Percentiles rank a stretch among this genome's conserved stretches.
phyloP scores from a whole-genome alignment of 23 red algal genomes.

The Gracilaria domingensis region DNA sequence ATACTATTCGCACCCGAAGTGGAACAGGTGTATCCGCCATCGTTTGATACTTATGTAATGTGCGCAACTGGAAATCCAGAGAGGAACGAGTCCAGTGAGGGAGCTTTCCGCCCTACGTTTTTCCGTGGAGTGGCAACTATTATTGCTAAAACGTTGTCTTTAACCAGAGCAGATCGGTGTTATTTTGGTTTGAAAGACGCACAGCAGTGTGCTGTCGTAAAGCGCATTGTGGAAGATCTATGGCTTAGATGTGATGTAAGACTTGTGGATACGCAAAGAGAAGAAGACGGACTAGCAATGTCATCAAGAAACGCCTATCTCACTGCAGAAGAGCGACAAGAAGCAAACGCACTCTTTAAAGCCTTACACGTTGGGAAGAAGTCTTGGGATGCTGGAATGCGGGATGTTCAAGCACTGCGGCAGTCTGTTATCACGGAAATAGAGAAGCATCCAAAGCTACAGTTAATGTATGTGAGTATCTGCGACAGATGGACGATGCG shows the following conservation, averaged over 20 bases:
- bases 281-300: conserved; percentile 88
- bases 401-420: conserved; percentile 18
- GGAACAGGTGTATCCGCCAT: conserved; percentile 25
- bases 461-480: conserved; percentile 75
- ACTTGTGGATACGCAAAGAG: conserved; percentile 77
- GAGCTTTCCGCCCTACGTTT: conserved; percentile 67
- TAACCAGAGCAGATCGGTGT: conserved; percentile 70
- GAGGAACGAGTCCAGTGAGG: conserved; percentile 58
- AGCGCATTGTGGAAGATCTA: conserved; percentile 74
- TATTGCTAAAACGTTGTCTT: conserved; percentile 71
- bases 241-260: conserved; percentile 46
- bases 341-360: conserved; percentile 60
- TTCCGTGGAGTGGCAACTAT: conserved; percentile 91
- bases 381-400: conserved; percentile 2
- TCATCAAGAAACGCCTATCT: conserved; percentile 88
- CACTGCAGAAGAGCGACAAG: conserved; percentile 54
- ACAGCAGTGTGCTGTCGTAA: conserved; percentile 91
- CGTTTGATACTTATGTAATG: conserved; percentile 55
- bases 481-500: conserved; percentile 64
- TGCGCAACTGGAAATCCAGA: conserved; percentile 48
- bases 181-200: conserved; percentile 98
- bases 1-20: conserved; percentile 49
- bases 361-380: conserved; percentile 51
- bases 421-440: conserved; percentile 25
- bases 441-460: neutral